A percentile compares a stretch with the other conserved stretches of the same genome.
Conservation (phyloP, 148 eudicot genomes). For the Vaccinium vitisidaea region DNA sequence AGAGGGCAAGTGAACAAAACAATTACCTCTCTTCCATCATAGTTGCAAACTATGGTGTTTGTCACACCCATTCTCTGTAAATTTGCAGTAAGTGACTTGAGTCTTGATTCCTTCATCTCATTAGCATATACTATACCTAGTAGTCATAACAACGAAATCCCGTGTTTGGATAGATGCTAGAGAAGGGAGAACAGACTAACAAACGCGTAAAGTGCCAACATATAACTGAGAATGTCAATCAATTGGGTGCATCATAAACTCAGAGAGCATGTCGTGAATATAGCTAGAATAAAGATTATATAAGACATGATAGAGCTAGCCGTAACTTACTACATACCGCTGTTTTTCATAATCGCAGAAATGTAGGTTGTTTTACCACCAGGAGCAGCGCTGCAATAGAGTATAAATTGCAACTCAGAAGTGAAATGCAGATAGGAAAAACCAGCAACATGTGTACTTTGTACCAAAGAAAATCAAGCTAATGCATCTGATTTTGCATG, state of each 20-base stretch:
- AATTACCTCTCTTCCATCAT: slow-evolving; percentile 92
- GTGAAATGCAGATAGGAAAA: not conserved
- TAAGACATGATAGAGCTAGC: not conserved
- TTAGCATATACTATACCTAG: slow-evolving; percentile 83
- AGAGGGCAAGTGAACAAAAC: slow-evolving; percentile 5
- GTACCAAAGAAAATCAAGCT: not conserved
- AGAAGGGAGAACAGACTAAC: not conserved
- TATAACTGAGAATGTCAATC: not conserved
- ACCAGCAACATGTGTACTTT: not conserved
- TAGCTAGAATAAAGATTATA: not conserved
- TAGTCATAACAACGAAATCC: not conserved
- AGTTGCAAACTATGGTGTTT: slow-evolving; percentile 76
- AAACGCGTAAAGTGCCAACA: not conserved
- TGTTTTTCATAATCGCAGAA: slow-evolving; percentile 92
- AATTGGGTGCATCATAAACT: not conserved
- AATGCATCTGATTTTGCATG: not conserved
- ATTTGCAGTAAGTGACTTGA: slow-evolving; percentile 84
- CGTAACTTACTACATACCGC: slow-evolving; percentile 43
- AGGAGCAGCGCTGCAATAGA: slow-evolving; percentile 83
- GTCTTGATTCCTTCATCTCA: slow-evolving; percentile 88
- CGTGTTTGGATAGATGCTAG: not conserved
- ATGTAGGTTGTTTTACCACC: slow-evolving; percentile 96
- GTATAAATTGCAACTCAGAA: not conserved
- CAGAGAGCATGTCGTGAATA: not conserved
- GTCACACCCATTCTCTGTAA: slow-evolving; percentile 95